Conservation (phyloP, 2,329 filamentous ascomycete genomes). For the Ophiostoma sp. region DNA sequence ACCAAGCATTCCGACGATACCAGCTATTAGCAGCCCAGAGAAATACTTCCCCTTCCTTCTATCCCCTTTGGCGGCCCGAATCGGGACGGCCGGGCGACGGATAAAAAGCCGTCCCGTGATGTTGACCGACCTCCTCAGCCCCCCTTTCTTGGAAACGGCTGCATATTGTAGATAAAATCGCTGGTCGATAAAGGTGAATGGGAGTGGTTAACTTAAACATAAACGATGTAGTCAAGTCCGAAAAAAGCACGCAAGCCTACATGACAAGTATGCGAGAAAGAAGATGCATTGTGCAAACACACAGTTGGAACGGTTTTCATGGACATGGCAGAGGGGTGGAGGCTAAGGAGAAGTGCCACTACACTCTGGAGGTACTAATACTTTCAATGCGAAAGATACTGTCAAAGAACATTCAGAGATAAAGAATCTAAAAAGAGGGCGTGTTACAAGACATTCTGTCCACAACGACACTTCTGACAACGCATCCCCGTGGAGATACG, state of each 20-base stretch:
- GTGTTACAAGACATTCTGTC: neutral
- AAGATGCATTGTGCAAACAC: neutral
- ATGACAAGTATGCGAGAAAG: neutral
- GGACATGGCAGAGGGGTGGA: neutral
- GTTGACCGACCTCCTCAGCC: neutral
- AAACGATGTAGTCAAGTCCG: neutral
- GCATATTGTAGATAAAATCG: neutral
- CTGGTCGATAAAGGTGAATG: neutral
- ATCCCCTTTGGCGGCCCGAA: neutral
- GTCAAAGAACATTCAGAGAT: neutral
- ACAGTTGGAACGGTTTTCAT: neutral
- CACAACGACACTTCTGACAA: neutral
- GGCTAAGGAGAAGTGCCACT: neutral
- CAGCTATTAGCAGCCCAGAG: neutral
- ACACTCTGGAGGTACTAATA: neutral
- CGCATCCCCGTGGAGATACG: neutral
- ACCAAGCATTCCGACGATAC: neutral
- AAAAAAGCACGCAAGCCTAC: neutral
- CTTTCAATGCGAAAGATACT: neutral
- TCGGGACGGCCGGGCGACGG: neutral
- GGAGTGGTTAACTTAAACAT: too few relatives aligned
- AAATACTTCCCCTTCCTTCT: neutral
- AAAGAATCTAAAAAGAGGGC: neutral
- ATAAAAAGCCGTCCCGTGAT: neutral
- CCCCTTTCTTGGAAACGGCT: neutral